These are phyloP conservation scores for Paracorniculantispora psalliotae DNA, from an alignment of 2,329 filamentous ascomycete species.

Conservation along the genomic window DNA sequence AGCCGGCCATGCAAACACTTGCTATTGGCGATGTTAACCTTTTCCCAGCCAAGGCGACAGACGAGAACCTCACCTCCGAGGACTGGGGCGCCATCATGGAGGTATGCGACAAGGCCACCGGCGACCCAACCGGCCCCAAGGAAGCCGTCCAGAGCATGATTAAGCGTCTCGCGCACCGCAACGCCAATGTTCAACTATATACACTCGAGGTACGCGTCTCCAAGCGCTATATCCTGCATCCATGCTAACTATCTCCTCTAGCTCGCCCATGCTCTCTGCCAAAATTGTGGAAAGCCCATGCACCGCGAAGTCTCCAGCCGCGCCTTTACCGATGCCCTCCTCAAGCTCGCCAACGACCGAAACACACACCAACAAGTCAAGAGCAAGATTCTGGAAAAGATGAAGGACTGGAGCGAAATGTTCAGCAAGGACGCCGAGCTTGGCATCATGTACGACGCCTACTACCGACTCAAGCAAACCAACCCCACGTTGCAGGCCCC, in stretches of 20 bases:
- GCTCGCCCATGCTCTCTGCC: slow-evolving; percentile 85
- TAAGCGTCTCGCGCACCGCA: slow-evolving; percentile 85
- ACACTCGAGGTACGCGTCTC: slow-evolving; percentile 67
- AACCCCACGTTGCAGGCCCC: slow-evolving; percentile 89
- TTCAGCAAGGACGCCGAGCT: slow-evolving; percentile 84
- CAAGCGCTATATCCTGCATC: slow-evolving; percentile 1
- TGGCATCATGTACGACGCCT: slow-evolving; percentile 96
- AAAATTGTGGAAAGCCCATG: slow-evolving; percentile 83
- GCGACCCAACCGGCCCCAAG: slow-evolving; percentile 60
- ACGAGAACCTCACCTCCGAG: slow-evolving; percentile 91
- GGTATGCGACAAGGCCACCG: slow-evolving; percentile 55
- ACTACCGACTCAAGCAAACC: slow-evolving; percentile 73
- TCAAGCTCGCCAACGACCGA: slow-evolving; percentile 86
- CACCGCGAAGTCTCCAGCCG: slow-evolving; percentile 87
- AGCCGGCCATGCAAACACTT: not conserved
- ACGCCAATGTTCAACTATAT: slow-evolving; percentile 94
- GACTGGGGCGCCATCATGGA: slow-evolving; percentile 63
- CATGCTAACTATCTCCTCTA: slow-evolving; percentile 28
- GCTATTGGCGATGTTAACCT: slow-evolving; percentile 17
- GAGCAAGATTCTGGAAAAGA: slow-evolving; percentile 91
- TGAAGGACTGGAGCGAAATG: slow-evolving; percentile 96
- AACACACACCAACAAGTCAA: slow-evolving; percentile 97
- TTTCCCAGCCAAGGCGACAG: slow-evolving; percentile 67
- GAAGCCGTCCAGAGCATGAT: slow-evolving; percentile 87
- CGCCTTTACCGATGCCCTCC: slow-evolving; percentile 88